Conservation (phyloP, 345 rosid genomes). For the Salix koriyanagi region DNA sequence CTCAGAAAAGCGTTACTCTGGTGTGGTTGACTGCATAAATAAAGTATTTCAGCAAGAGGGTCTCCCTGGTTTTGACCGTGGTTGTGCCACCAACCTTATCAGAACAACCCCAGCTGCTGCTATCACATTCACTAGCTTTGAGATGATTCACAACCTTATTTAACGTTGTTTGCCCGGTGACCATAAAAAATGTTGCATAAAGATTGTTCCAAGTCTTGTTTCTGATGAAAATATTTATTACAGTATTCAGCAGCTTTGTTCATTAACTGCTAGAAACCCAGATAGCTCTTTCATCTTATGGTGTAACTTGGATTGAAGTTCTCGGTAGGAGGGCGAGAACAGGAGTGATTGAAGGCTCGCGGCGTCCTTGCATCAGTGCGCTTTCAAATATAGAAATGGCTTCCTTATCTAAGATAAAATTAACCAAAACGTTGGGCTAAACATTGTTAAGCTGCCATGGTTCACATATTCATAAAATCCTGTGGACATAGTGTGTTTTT, state of each 20-base stretch:
- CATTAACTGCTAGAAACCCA: background rate
- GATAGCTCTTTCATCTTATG: background rate
- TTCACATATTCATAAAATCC: no score
- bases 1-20: constrained; percentile 67
- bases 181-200: background rate
- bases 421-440: no score
- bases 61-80: constrained; percentile 73
- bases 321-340: no score
- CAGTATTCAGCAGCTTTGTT: background rate
- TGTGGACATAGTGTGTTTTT: no score
- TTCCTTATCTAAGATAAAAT: background rate
- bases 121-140: constrained; percentile 94
- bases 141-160: constrained; percentile 63
- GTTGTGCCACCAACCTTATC: constrained; percentile 81
- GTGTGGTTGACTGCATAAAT: constrained; percentile 56
- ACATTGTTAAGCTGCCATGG: no score
- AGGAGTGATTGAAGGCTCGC: no score
- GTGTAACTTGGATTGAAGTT: background rate
- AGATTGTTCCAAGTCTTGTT: background rate
- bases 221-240: background rate
- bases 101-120: constrained; percentile 91
- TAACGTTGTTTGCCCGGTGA: background rate
- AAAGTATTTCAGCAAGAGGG: constrained; percentile 52
- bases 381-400: background rate
- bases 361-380: background rate